Base-by-base conservation (phyloP, 1,139 yeast species). In the Diutina mesorugosa region DNA sequence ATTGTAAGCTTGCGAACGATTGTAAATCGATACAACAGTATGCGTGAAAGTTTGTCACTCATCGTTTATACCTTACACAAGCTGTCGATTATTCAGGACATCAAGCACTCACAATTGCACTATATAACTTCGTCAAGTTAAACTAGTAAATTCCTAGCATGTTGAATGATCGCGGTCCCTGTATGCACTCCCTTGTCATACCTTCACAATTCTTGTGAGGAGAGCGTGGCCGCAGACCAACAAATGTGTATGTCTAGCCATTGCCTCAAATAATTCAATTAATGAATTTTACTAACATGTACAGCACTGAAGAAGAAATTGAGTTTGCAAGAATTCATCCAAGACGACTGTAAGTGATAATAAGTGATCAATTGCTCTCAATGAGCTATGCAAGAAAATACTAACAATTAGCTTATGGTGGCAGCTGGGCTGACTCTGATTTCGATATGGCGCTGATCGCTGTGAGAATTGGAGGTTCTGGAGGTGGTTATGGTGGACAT, bases 381-480 rank as follows among this genome's bases (percentile, higher is more conserved):
- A 21, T 16, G 47, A 18, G 6, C 26, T 45, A 21, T 21, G 47
- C 9, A 9, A 16, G 10, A 18, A 12, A 8, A 12, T 46, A 50
- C 45, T 50, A 50, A 50, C 53, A 16, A 16, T 16, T 50, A 50
- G 53, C 53, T 9, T 50, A 50, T 21, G 53, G 53, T 6, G 53
- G 53, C 28, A 32, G 45, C 53, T 50, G 53, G 53, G 53, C 53
- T 12, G 53, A 50, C n/a, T n/a, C 45, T 10, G 53, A 50, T 6
- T 30, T 30, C 18, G 53, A 50, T 29, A 50, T 50, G 53, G 53
- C 53, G 8, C 53, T 50, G 53, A 50, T 50, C 10, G 41, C 53
- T 14, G 53, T 50, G 10, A 10, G 45, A 30, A 50, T 50, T 18
- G 53, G 53, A 9, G 53, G 53, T 18, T 12, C 12, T 7, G 16